Base-by-base conservation (phyloP, 164 flowering plant species). In the Chimonanthus praecox region DNA sequence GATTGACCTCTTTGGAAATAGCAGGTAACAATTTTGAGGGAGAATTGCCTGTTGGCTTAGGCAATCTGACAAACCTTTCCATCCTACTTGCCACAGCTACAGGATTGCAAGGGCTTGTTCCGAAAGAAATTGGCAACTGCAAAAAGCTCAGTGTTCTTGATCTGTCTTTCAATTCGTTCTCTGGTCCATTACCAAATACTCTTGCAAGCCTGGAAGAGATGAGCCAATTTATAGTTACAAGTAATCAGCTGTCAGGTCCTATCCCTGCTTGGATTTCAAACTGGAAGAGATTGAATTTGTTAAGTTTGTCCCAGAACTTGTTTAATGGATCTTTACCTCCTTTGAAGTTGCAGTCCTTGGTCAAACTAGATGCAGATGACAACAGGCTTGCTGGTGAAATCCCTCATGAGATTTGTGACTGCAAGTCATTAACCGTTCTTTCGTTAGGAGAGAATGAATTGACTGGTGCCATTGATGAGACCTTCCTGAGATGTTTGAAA, bases 351-450 rank as follows among this genome's bases (percentile, higher is more conserved):
- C 88, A 78, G 61, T 71, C 60, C 60, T 72, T 89, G 73, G 64
- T 76, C 43, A 46, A 58, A 3, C 78, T 89, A 60, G 83, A 86
- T 63, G 79, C 80, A n/a, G 78, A 80, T 72, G 58, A 81, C 51
- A 87, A 87, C 71, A 78, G 73, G 80, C 88, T 89, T 75, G 84
- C 87, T 2, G 90, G 92, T 6, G 86, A 83, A 66, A 73, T 89
- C 51, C 73, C 86, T 43, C 75, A 75, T 13, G 83, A 81, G 71
- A 74, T 89, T 74, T 89, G 92, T 73, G 54, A 80, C 72, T 77
- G 85, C 45, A 67, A 69, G 64, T 76, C 84, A 33, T 51, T 89
- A 72, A 18, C 78, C 8, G 71, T 13, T 49, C 77, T 89, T 50
- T 33, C 65, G 65, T 78, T 87, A 58, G 82, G 88, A 16, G 82